Percentiles rank a stretch among this genome's conserved stretches.
These are phyloP conservation scores for Globisporangium spiculum DNA, from an alignment of 352 stramenopile species.

Conservation along the genomic window DNA sequence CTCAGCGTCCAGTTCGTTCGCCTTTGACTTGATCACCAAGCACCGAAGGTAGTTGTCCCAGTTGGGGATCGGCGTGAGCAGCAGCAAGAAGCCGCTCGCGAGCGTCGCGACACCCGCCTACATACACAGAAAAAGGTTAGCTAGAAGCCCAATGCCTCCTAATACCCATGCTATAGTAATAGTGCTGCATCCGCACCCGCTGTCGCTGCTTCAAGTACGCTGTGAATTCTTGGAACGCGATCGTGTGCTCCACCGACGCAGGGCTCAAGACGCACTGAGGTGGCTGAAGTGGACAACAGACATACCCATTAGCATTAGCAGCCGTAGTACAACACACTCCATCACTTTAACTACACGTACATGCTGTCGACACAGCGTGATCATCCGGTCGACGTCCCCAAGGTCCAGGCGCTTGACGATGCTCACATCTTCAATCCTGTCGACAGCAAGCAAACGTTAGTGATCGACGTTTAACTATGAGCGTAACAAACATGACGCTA, in stretches of 20 bases:
- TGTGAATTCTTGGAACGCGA: constrained; percentile 44
- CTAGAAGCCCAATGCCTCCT: not conserved
- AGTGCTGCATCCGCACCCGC: constrained; percentile 25
- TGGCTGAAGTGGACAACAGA: constrained; percentile 29
- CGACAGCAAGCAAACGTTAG: not conserved
- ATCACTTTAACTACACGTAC: constrained; percentile 22
- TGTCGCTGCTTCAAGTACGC: constrained; percentile 51
- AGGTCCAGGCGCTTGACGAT: constrained; percentile 63
- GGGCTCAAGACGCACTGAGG: constrained; percentile 46
- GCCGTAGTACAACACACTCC: not conserved
- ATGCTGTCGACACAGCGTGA: constrained; percentile 45
- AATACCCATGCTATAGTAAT: not conserved
- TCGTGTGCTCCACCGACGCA: constrained; percentile 18
- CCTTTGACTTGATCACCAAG: constrained; percentile 46
- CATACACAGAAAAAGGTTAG: not conserved
- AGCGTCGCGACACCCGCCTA: constrained; percentile 62
- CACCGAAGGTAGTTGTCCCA: constrained; percentile 43
- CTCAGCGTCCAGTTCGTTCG: constrained; percentile 11
- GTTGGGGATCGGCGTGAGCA: constrained; percentile 48
- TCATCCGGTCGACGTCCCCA: constrained; percentile 53
- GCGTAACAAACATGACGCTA: not conserved
- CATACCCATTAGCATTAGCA: not conserved
- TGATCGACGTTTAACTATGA: not conserved
- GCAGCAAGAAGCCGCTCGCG: constrained; percentile 36
- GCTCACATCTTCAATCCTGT: constrained; percentile 39